Conservation (phyloP, 208 protist genomes). For the Trichomonas tenax region DNA sequence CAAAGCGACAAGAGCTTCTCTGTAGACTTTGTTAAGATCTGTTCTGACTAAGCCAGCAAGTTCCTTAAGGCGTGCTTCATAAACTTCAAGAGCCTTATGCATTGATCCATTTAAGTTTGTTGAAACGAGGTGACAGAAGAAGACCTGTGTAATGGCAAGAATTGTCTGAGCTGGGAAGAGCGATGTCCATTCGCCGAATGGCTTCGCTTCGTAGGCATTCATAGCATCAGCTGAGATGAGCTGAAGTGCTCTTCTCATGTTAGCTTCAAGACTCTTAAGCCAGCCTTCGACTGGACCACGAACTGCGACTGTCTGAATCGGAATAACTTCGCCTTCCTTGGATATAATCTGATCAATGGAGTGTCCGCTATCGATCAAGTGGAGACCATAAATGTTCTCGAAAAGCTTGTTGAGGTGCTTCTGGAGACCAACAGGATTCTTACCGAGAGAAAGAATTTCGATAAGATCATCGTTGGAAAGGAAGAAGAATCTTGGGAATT, state of each 20-base stretch:
- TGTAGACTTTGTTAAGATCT: slow-evolving; percentile 44
- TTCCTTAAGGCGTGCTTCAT: slow-evolving; percentile 67
- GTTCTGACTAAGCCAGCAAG: slow-evolving; percentile 77
- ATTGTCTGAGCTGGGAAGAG: slow-evolving; percentile 72
- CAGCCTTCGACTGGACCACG: slow-evolving; percentile 81
- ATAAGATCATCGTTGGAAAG: slow-evolving; percentile 70
- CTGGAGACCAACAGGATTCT: slow-evolving; percentile 42
- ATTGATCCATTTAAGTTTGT: background rate
- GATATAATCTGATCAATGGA: slow-evolving; percentile 57
- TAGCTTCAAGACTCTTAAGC: slow-evolving; percentile 72
- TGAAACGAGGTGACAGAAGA: background rate
- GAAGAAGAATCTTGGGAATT: slow-evolving; percentile 55
- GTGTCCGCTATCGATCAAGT: slow-evolving; percentile 7
- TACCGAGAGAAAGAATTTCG: slow-evolving; percentile 71
- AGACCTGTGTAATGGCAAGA: slow-evolving; percentile 67
- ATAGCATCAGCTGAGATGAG: background rate
- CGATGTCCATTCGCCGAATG: slow-evolving; percentile 65
- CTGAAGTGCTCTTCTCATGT: slow-evolving; percentile 20
- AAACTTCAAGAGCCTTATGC: slow-evolving; percentile 74
- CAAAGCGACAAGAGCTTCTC: slow-evolving; percentile 89
- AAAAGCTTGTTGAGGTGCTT: slow-evolving; percentile 49
- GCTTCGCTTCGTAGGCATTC: slow-evolving; percentile 34
- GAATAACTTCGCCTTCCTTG: slow-evolving; percentile 75
- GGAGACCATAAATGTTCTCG: slow-evolving; percentile 29
- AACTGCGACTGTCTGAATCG: slow-evolving; percentile 67